Evolutionary conservation across 306 rosid genomes (phyloP).

Genomic region (Quercus agrifolia): DNA sequence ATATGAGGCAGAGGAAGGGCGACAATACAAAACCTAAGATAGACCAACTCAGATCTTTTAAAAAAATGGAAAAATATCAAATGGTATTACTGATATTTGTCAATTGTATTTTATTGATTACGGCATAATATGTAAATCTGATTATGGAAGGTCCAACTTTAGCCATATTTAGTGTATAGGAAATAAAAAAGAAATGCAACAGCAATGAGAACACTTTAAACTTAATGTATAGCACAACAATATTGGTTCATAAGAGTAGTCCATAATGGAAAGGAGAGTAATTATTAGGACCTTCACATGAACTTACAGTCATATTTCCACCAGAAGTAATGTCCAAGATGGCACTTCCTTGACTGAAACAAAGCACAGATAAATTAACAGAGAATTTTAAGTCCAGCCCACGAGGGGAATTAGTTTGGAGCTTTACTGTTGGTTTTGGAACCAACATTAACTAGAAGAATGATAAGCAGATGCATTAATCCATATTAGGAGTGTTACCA

Average conservation of each 20-base stretch:
- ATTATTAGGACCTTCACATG: neutral
- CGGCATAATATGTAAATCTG: neutral
- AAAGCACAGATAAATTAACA: conserved; percentile 31
- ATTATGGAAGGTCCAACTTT: neutral
- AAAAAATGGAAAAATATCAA: no score
- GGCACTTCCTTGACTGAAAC: conserved; percentile 91
- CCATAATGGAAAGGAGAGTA: neutral
- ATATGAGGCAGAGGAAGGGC: no score
- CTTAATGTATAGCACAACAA: neutral
- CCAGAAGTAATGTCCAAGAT: conserved; percentile 62
- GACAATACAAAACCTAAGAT: no score
- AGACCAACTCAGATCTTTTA: no score
- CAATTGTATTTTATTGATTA: no score
- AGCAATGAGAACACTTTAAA: neutral
- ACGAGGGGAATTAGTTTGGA: neutral
- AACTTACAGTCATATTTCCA: conserved; percentile 87
- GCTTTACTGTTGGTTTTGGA: no score
- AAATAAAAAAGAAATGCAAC: neutral
- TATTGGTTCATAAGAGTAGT: neutral
- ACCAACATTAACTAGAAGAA: no score
- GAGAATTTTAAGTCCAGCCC: neutral
- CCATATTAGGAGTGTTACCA: no score
- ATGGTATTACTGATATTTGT: no score
- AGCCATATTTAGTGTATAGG: neutral
- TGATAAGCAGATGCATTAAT: no score